A percentile compares a stretch with the other conserved stretches of the same genome.
Evolutionary conservation across 176 grass and related monocot genomes (phyloP).

Genomic region (Bonia amplexicaulis): DNA sequence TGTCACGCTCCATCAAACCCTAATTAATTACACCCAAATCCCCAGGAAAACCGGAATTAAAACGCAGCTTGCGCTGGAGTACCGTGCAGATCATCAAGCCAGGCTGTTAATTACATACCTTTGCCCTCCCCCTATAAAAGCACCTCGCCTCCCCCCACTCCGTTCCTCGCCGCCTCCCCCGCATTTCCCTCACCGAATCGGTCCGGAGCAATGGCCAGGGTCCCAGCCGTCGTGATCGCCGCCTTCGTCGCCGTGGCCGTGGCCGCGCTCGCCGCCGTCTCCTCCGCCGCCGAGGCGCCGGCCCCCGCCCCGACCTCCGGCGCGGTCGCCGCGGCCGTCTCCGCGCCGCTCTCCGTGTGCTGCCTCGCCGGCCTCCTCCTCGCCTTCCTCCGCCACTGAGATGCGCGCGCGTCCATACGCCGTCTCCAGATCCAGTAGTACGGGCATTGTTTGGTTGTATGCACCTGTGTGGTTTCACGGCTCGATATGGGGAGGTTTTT

Average conservation of each 20-base stretch:
- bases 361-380: not conserved
- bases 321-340: constrained; percentile 19
- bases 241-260: not conserved
- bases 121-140: constrained; percentile 7
- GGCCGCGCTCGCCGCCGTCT: not conserved
- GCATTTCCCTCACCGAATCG: not conserved
- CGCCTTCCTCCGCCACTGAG: constrained; percentile 41
- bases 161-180: not conserved
- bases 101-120: constrained; percentile 23
- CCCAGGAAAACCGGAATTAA: not conserved
- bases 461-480: not conserved
- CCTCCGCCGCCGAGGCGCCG: constrained; percentile 37
- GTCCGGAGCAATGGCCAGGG: constrained; percentile 33
- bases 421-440: constrained; percentile 13
- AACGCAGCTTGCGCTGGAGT: not conserved
- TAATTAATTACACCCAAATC: not conserved
- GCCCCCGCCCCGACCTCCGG: constrained; percentile 29
- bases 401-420: not conserved
- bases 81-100: not conserved
- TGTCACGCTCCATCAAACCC: not conserved
- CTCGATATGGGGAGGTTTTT: too few species aligned
- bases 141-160: not conserved
- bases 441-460: constrained; percentile 1
- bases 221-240: not conserved
- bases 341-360: constrained; percentile 34